These are phyloP conservation scores for Notholithocarpus densiflorus DNA, from an alignment of 306 rosid genomes.

Conservation along the genomic window DNA sequence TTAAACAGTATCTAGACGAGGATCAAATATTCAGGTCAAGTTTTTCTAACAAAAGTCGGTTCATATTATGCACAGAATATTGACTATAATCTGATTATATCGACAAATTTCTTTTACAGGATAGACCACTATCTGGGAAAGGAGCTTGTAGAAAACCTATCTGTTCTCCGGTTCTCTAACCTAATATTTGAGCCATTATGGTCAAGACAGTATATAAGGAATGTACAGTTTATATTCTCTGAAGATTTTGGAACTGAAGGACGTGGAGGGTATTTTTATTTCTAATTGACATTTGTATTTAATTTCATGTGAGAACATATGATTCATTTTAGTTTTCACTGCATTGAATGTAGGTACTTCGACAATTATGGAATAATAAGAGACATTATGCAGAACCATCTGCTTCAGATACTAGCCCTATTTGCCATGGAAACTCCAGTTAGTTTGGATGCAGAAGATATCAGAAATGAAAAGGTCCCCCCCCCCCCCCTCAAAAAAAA, in stretches of 20 bases:
- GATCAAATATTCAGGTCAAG: slow-evolving; percentile 88
- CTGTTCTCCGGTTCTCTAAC: slow-evolving; percentile 90
- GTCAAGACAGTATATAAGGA: slow-evolving; percentile 93
- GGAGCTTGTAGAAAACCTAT: slow-evolving; percentile 93
- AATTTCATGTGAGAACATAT: slow-evolving; percentile 12
- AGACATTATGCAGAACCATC: slow-evolving; percentile 94
- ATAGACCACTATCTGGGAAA: slow-evolving; percentile 92
- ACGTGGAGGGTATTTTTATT: slow-evolving; percentile 79
- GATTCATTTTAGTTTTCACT: slow-evolving; percentile 14
- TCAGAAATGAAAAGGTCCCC: slow-evolving; percentile 85
- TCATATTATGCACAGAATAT: slow-evolving; percentile 4
- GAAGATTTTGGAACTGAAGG: slow-evolving; percentile 99
- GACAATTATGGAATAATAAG: slow-evolving; percentile 87
- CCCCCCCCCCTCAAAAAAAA: background rate
- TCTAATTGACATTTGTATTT: slow-evolving; percentile 8
- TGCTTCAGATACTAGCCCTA: slow-evolving; percentile 91
- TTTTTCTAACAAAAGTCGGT: slow-evolving; percentile 2
- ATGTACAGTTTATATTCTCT: slow-evolving; percentile 81
- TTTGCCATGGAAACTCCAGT: slow-evolving; percentile 98
- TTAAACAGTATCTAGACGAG: slow-evolving; percentile 74
- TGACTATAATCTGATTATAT: slow-evolving; percentile 10
- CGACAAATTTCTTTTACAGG: slow-evolving; percentile 36
- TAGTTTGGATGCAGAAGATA: slow-evolving; percentile 91
- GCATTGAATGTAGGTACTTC: slow-evolving; percentile 54
- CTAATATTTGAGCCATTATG: slow-evolving; percentile 91